Base-by-base conservation (phyloP, 176 grass and related monocot species). In the Raddia distichophylla region DNA sequence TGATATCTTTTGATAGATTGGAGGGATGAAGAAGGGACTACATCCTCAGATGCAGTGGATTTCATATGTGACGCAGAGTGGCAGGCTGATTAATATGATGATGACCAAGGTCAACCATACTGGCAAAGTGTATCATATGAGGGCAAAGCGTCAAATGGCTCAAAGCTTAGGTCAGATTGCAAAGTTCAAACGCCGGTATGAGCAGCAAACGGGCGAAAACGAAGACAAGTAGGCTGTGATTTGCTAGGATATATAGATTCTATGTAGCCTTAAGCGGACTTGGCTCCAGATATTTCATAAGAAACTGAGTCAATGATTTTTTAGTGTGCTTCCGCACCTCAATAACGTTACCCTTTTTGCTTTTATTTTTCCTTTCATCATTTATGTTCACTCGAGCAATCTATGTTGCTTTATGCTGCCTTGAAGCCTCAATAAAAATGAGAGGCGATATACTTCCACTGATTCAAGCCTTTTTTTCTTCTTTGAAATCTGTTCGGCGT, bases 1-100 rank as follows among this genome's bases (percentile, higher is more conserved):
- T 27, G 27, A 27, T 27, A 27, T 83, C 61, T 75, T 75, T 67
- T 86, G 32, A 33, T 19, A 75, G 77, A 55, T 69, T 6, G 70
- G 55, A 87, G 76, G 48, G 46, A 92, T 92, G 90, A 92, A 34
- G 86, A 92, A 92, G 81, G 90, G 90, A n/a, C 35, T 92, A 9
- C 90, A 92, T 64, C 90, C 90, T 16, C 86, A 92, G 76, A 58
- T 83, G 90, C 90, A 92, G 37, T 92, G 86, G 86, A 89, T 89
- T 75, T 92, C 86, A 1, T 86, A 92, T 44, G 90, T 92, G 78
- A 92, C 86, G 5, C 86, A 89, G 51, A 89, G 83, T 48, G 90
- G 90, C 34, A 60, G 90, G 71, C 67, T 92, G 75, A 89, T 92
- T 34, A 77, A 86, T 78, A 58, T 92, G 2, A 83, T 83, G 83